Evolutionary conservation across 164 flowering plant genomes (phyloP).

Genomic region (Santalum album): DNA sequence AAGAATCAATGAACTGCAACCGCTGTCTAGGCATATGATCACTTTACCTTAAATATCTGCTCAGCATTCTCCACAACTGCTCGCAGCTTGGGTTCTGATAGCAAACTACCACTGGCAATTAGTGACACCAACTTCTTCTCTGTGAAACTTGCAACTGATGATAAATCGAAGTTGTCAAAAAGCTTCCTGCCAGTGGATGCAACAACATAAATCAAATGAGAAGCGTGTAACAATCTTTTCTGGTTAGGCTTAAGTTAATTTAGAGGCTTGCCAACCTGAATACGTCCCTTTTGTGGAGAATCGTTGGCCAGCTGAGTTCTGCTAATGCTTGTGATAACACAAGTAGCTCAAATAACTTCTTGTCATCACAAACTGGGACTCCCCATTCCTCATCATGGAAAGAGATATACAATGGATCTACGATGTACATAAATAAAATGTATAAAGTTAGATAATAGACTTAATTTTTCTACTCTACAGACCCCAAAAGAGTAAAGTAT

Average conservation of each 20-base stretch:
- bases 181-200: slow-evolving; percentile 43
- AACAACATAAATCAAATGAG: slow-evolving; percentile 6
- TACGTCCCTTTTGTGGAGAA: slow-evolving; percentile 51
- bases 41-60: slow-evolving; percentile 57
- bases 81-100: slow-evolving; percentile 78
- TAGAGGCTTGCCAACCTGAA: slow-evolving; percentile 37
- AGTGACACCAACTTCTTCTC: slow-evolving; percentile 47
- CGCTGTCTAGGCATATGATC: no score
- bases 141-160: slow-evolving; percentile 42
- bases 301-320: slow-evolving; percentile 69
- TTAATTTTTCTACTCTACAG: no score
- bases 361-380: slow-evolving; percentile 71
- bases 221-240: not conserved
- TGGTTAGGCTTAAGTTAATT: not conserved
- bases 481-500: no score
- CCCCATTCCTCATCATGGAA: slow-evolving; percentile 97
- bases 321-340: slow-evolving; percentile 70
- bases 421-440: not conserved
- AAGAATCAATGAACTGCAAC: no score
- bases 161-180: slow-evolving; percentile 56
- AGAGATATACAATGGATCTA: slow-evolving; percentile 57
- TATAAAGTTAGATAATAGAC: no score
- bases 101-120: slow-evolving; percentile 34
- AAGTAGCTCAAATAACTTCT: slow-evolving; percentile 62
- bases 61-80: slow-evolving; percentile 76